Evolutionary conservation across 306 rosid genomes (phyloP), one percentile per base, ranked within the genome.

Genomic region (Ochetophila trinervis): DNA sequence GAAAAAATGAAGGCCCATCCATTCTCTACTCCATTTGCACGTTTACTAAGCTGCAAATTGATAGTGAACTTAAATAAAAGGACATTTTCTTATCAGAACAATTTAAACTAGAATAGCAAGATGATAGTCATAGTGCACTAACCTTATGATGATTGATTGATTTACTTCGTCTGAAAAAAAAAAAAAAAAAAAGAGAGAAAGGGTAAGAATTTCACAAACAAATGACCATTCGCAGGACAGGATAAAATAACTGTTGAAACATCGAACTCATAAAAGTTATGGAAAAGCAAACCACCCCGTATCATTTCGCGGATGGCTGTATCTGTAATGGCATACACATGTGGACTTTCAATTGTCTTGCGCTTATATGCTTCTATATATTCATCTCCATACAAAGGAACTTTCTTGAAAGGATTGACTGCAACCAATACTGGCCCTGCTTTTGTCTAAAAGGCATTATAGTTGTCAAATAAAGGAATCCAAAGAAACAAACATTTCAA

Each of bases 381-480:
- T 59, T 84, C 82, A 71, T 73, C 83, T 55, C 97, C 95, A 60
- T 93, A 93, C 59, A 93, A 77, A 75, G 86, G 80, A 73, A 93
- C 97, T 83, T 82, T 93, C 84, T 88, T 93, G 70, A 93, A 93
- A 63, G 99, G 97, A 83, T 93, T 93, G 70, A 90, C 69, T 3
- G 99, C 99, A 68, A 93, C 96, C 86, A 93, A 86, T 69, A 93
- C 90, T 51, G 99, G 99, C 36, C 99, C 99, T 34, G 99, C 99
- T 81, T 88, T 93, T 6, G 99, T 93, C 99, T 93, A 81, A 72
- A 74, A 72, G 57, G 63, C 62, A 80, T 27, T 23, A 77, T 42
- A 75, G 66, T 62, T 60, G 67, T 21, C 48, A 60, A 69, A 56
- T 20, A 63, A 70, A 79, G 52, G 30, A 35, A 68, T 34, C 20